Evolutionary conservation across 805 yeast genomes (phyloP), one percentile per base, ranked within the genome.

Genomic region (Kodamaea fukazawae): DNA sequence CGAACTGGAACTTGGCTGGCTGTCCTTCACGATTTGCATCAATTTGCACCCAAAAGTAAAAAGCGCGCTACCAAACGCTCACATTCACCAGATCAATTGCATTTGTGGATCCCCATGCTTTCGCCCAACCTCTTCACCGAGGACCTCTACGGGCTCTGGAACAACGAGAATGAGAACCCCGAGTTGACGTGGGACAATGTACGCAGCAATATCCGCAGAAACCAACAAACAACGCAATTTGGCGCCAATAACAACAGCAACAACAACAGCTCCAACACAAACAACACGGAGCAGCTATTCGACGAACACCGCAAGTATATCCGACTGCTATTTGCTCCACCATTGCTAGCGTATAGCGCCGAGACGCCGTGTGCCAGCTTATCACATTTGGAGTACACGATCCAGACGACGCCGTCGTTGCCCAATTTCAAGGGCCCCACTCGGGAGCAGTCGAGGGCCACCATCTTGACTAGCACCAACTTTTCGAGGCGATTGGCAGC

Each of bases 311-410:
- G 57, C 28, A 39, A 37, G 34, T 41, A 49, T 16, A 36, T 56
- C n/a, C 47, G 53, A 9, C 54, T 45, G 36, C 43, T 52, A 27
- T 65, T 57, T 44, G 78, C 78, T 1, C 82, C 81, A 2, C 79
- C 83, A 7, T 54, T 78, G 15, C 69, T 76, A 13, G 76, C 80
- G 2, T 78, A 77, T 48, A 68, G 79, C 0, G 67, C 81, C 3
- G 75, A 72, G 14, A 58, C 63, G 41, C 55, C 50, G 20, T 61
- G 53, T 14, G 54, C 49, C 16, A 43, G 42, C 29, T 37, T 14
- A 11, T 26, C 43, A 9, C 45, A 44, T 16, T 32, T 55, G n/a
- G 58, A 54, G 22, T 57, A 52, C 40, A 56, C 50, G 20, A 49
- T 54, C 17, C 52, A 50, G 15, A 44, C 46, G n/a, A 28, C 51